Conservation (phyloP, 345 rosid genomes). For the Physaria fendleri region DNA sequence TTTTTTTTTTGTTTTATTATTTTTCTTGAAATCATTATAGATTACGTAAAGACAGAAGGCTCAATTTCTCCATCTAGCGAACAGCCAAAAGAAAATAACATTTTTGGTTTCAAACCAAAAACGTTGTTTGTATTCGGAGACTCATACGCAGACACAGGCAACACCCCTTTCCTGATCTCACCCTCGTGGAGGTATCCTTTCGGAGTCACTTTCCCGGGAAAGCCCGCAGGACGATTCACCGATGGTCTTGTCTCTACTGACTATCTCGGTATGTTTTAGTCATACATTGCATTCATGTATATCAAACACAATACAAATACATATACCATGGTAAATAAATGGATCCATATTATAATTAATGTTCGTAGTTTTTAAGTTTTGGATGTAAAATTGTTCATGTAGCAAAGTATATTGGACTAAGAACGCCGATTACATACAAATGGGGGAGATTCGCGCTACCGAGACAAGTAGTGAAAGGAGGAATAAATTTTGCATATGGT, state of each 20-base stretch:
- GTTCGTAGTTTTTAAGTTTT: no score
- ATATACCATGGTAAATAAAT: no score
- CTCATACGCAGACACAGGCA: constrained; percentile 75
- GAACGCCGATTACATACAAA: constrained; percentile 7
- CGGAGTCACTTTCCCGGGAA: constrained; percentile 64
- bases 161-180: constrained; percentile 19
- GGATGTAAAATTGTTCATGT: no score
- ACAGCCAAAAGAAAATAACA: not conserved
- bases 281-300: no score
- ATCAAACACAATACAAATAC: no score
- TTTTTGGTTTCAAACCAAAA: constrained; percentile 21
- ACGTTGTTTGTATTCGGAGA: constrained; percentile 80
- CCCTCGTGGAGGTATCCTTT: constrained; percentile 54
- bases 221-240: constrained; percentile 61
- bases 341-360: no score
- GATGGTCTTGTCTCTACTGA: constrained; percentile 74
- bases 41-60: not conserved
- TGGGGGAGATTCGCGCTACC: constrained; percentile 1
- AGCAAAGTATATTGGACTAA: constrained; percentile 25
- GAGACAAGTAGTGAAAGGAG: not conserved
- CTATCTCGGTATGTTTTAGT: constrained; percentile 61
- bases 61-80: not conserved
- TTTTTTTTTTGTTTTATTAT: not conserved
- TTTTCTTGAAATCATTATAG: not conserved
- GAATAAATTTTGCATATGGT: constrained; percentile 25